phyloP scores from a whole-genome alignment of 192 early-diverging fungal genomes.

The Spinellus fusiger region DNA sequence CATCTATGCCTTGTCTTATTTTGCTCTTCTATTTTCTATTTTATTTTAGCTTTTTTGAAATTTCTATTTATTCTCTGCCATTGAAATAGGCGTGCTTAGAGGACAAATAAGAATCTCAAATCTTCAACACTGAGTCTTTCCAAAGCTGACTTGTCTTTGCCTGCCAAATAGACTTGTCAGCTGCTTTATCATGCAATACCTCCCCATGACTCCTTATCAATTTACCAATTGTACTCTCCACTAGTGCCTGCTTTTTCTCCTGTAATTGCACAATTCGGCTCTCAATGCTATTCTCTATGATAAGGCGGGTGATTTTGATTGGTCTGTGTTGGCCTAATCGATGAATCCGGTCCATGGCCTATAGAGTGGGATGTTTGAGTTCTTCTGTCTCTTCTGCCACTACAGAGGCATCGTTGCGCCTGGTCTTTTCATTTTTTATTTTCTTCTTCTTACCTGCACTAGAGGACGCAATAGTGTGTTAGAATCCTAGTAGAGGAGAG shows the following conservation, averaged over 20 bases:
- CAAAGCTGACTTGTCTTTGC: slow-evolving; percentile 67
- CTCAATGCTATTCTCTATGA: slow-evolving; percentile 93
- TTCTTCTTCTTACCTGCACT: slow-evolving; percentile 3
- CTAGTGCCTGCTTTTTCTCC: slow-evolving; percentile 89
- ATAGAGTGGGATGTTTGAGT: too few species aligned
- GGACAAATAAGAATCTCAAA: slow-evolving; percentile 78
- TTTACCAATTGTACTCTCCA: slow-evolving; percentile 81
- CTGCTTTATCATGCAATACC: too few species aligned
- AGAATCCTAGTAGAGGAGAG: background rate
- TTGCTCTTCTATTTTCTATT: too few species aligned
- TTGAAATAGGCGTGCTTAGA: slow-evolving; percentile 31
- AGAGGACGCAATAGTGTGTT: background rate
- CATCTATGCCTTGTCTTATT: too few species aligned
- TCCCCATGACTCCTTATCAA: background rate
- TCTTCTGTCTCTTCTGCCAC: too few species aligned
- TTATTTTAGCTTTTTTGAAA: background rate
- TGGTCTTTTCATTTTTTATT: background rate
- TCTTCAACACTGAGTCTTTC: slow-evolving; percentile 70
- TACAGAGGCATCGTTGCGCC: too few species aligned
- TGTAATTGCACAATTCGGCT: slow-evolving; percentile 85
- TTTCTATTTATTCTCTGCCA: background rate
- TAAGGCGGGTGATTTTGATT: slow-evolving; percentile 80
- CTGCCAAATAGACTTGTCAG: slow-evolving; percentile 8
- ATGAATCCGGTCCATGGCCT: slow-evolving; percentile 95
- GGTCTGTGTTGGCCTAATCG: slow-evolving; percentile 87